Base-by-base conservation (phyloP, 2,329 filamentous ascomycete species). In the Verticillium nubilum region DNA sequence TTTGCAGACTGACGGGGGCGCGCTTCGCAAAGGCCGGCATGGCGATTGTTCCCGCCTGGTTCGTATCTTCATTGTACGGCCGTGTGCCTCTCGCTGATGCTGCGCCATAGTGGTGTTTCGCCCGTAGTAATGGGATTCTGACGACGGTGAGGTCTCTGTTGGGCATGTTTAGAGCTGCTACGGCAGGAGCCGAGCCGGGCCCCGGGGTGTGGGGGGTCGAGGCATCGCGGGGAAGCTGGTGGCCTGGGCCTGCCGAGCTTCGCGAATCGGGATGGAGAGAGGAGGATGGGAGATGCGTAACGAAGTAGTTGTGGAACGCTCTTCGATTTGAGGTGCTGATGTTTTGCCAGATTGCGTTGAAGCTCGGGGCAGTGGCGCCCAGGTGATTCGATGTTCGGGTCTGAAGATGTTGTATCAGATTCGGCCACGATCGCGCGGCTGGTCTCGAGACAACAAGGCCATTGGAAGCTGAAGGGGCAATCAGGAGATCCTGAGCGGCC, bases 41-140 rank as follows among this genome's bases (percentile, higher is more conserved):
- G 69, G 95, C 89, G 62, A 99, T 90, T 9, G 95, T 96, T 59
- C 95, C 95, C 1, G 94, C 95, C 75, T 98, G 94, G 70, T 93
- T 92, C 12, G 92, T 85, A 70, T 99, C 95, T 74, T 99, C 95
- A 72, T 98, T 98, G 73, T 95, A 92, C 0, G 88, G 86, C 12
- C 95, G 86, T 59, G 89, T 91, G 25, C 95, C 95, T 55, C 95
- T 85, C 31, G 89, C 89, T 50, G 89, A 84, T 13, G 85, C 85
- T 26, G 86, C 90, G 27, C 95, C 95, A 69, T 96, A 97, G 76
- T 99, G 95, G 71, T 99, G 95, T 71, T 98, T 98, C 29, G 95
- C 95, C 67, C 90, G 93, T 67, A 89, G 90, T 63, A 99, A 79
- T 5, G 95, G 95, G 69, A 99, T 99, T 35, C 95, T 90, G 54